These are phyloP conservation scores for Zhuliangozyma parablackwelliae DNA, from an alignment of 1,139 yeast genomes.

Conservation along the genomic window DNA sequence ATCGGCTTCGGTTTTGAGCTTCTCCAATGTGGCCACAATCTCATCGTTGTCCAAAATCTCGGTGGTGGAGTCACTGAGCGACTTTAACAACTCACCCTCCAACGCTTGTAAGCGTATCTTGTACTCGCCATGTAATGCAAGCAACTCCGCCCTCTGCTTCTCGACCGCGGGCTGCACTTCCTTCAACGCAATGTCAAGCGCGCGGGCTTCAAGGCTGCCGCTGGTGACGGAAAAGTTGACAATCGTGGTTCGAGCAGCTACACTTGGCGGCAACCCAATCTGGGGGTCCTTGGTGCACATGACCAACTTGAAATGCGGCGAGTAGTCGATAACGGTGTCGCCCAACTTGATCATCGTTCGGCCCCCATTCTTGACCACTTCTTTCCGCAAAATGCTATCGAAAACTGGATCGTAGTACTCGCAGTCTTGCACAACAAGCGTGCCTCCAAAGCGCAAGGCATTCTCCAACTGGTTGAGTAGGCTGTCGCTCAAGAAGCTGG, in stretches of 20 bases:
- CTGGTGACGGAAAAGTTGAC: conserved; percentile 72
- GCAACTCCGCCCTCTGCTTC: conserved; percentile 47
- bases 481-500: conserved; percentile 73
- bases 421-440: conserved; percentile 69
- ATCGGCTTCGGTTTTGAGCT: conserved; percentile 58
- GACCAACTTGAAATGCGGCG: conserved; percentile 57
- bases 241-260: conserved; percentile 56
- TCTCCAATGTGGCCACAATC: conserved; percentile 58
- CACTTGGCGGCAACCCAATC: conserved; percentile 46
- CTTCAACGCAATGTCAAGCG: conserved; percentile 54
- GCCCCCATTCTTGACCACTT: conserved; percentile 66
- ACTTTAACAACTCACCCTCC: conserved; percentile 58
- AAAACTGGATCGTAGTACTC: conserved; percentile 76
- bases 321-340: conserved; percentile 59
- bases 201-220: conserved; percentile 59
- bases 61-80: conserved; percentile 49
- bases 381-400: conserved; percentile 57
- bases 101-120: conserved; percentile 48
- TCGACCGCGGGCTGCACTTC: conserved; percentile 67
- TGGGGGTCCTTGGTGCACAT: conserved; percentile 61
- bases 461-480: conserved; percentile 71
- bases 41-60: conserved; percentile 65
- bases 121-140: conserved; percentile 58
- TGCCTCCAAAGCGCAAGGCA: conserved; percentile 79
- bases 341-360: conserved; percentile 61